Conservation (phyloP, 73 alveolate genomes). For the Blepharisma japonicum region DNA sequence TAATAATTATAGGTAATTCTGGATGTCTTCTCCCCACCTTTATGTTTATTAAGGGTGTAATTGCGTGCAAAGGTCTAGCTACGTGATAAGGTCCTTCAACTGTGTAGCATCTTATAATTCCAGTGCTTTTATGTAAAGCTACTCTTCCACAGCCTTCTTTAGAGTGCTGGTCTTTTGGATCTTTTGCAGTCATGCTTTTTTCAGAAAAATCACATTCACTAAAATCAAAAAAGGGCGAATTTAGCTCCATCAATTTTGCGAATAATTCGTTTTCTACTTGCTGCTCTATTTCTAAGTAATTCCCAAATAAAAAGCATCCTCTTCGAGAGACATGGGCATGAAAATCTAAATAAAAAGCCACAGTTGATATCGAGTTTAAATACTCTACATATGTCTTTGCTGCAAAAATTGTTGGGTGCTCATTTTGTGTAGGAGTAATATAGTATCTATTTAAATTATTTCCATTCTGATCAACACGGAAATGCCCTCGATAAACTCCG, state of each 20-base stretch:
- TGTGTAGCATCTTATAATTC: constrained; percentile 62
- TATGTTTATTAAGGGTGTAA: neutral
- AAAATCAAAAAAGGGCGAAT: constrained; percentile 51
- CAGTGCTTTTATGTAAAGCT: constrained; percentile 55
- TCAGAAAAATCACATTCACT: constrained; percentile 55
- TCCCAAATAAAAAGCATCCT: constrained; percentile 70
- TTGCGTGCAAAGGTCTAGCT: constrained; percentile 14
- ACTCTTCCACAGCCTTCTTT: constrained; percentile 75
- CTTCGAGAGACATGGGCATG: constrained; percentile 67
- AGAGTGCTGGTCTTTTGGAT: constrained; percentile 46
- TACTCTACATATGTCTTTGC: constrained; percentile 59
- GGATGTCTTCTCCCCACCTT: constrained; percentile 7
- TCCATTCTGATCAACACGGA: constrained; percentile 49
- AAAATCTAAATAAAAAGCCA: constrained; percentile 50
- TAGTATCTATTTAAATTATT: constrained; percentile 58
- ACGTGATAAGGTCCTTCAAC: constrained; percentile 57
- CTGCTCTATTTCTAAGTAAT: constrained; percentile 29
- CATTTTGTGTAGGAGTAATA: constrained; percentile 38
- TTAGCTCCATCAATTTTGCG: constrained; percentile 54
- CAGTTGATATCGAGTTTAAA: constrained; percentile 38
- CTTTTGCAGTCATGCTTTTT: constrained; percentile 55
- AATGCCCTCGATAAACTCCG: constrained; percentile 64
- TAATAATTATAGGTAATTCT: neutral
- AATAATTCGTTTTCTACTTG: constrained; percentile 68
- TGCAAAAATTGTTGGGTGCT: constrained; percentile 72